Base-by-base conservation (phyloP, 805 yeast species). In the Metschnikowia henanensis region DNA sequence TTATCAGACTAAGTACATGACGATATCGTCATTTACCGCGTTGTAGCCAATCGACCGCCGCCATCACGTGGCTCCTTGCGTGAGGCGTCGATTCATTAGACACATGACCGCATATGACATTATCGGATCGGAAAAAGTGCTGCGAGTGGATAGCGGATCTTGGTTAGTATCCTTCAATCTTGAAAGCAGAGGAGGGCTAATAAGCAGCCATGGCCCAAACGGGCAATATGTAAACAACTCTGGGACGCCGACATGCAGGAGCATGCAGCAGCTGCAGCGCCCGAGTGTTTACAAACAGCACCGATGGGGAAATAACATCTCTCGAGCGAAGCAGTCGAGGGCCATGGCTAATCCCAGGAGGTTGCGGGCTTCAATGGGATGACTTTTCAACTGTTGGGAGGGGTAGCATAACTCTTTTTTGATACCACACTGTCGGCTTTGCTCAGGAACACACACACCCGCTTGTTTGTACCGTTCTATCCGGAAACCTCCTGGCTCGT, bases 291-390 rank as follows among this genome's bases (percentile, higher is more conserved):
- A 19, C 18, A 26, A 15, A 15, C 31, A 18, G 19, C 19, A 15
- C 35, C 13, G n/a, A 43, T 25, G 35, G 37, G 43, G 43, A 28
- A 28, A 39, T 26, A 15, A 13, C 37, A 28, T 33, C 43, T 33
- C 43, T 29, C n/a, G 13, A 5, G 20, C n/a, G 10, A 8, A 5
- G 5, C 30, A 3, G n/a, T 30, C 22, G 2, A n/a, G 8, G 16
- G 42, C 31, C 17, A 21, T 22, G n/a, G 37, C 36, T 8, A 12
- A 16, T 18, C 16, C 42, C 31, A 30, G 21, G 29, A n/a, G 31
- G 35, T 23, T 23, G 26, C 26, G n/a, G n/a, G n/a, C n/a, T n/a
- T n/a, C n/a, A n/a, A n/a, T n/a, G n/a, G n/a, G n/a, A n/a, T n/a
- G n/a, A n/a, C n/a, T n/a, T n/a, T n/a, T n/a, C n/a, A n/a, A n/a